Percentiles rank a stretch among this genome's conserved stretches.
These are phyloP conservation scores for Trichoderma sp. DNA, from an alignment of 2,329 filamentous ascomycete species.

Conservation along the genomic window DNA sequence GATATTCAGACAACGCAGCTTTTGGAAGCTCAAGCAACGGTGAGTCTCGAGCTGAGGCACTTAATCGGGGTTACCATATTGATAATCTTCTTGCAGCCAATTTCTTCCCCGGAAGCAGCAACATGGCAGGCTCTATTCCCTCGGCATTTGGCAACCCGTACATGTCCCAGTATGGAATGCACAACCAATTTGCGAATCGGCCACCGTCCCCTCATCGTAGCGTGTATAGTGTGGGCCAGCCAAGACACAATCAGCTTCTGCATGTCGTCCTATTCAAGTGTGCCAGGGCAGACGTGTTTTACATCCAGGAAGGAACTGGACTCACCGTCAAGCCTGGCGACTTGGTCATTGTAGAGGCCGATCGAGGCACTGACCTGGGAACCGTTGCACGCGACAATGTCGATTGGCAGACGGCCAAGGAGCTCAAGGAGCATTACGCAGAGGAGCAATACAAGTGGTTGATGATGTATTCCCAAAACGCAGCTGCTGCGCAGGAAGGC, in stretches of 20 bases:
- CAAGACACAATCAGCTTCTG: slow-evolving; percentile 65
- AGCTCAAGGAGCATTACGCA: slow-evolving; percentile 84
- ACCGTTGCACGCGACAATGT: slow-evolving; percentile 88
- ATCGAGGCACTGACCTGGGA: slow-evolving; percentile 91
- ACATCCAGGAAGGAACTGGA: slow-evolving; percentile 92
- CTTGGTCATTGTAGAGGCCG: slow-evolving; percentile 94
- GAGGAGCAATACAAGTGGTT: slow-evolving; percentile 98
- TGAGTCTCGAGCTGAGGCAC: slow-evolving; percentile 31
- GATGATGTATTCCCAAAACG: slow-evolving; percentile 95
- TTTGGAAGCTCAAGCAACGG: slow-evolving; percentile 40
- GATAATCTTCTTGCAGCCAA: slow-evolving; percentile 22
- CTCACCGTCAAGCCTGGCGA: slow-evolving; percentile 87
- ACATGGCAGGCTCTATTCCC: slow-evolving; percentile 27
- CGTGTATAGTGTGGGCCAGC: slow-evolving; percentile 60
- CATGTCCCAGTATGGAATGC: slow-evolving; percentile 45
- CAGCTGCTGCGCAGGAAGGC: slow-evolving; percentile 59
- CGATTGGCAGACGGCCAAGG: slow-evolving; percentile 81
- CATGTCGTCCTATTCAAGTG: slow-evolving; percentile 97
- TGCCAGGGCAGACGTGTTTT: slow-evolving; percentile 91
- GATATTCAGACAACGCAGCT: slow-evolving; percentile 39
- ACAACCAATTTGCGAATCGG: slow-evolving; percentile 46
- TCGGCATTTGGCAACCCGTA: slow-evolving; percentile 40
- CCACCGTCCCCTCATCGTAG: slow-evolving; percentile 60
- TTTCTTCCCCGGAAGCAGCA: slow-evolving; percentile 28
- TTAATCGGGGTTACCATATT: slow-evolving; percentile 9